Base-by-base conservation (phyloP, 2,329 filamentous ascomycete species). In the Talaromyces albobiverticillius region DNA sequence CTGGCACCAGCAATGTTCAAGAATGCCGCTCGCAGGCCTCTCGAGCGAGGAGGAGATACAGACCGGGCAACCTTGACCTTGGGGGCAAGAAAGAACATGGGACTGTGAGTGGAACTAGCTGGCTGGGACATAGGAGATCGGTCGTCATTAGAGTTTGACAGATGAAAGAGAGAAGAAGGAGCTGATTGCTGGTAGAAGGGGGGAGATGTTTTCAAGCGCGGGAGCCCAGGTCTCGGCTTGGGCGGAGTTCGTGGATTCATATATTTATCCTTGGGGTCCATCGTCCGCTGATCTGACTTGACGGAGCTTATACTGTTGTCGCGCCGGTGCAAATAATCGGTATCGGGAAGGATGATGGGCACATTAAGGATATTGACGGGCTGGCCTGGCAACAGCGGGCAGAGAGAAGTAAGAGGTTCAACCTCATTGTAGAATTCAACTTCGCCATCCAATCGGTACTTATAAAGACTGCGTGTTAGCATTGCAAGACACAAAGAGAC, bases 381-480 rank as follows among this genome's bases (percentile, higher is more conserved):
- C 71, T 96, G 93, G 13, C 93, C 93, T 3, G 93, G 93, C 23
- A 96, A 80, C 59, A 93, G 85, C 32, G 93, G 91, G 66, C 93
- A 97, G 41, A 82, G 74, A 2, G 84, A 91, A 1, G 92, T 96
- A 10, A 82, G 86, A 16, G 88, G 87, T 62, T 88, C 79, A 2
- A 82, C 74, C 25, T 86, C 77, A 67, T 96, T 90, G 68, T 90
- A 84, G 49, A 82, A 84, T 71, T 96, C 92, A 31, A 84, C 78
- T 46, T 87, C 84, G 61, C 87, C 85, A 70, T 96, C 85, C 40
- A 96, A 71, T 67, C 92, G 85, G 72, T 96, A 96, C 89, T 95
- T 68, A 51, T 59, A 38, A 23, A 34, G 18, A 3, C 14, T 13
- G 40, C 32, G 6, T 32, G 32, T 40, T 16, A 47, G 26, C 18